Evolutionary conservation across 2,329 filamentous ascomycete species (phyloP).

Genomic region (Huntiella abstrusa): DNA sequence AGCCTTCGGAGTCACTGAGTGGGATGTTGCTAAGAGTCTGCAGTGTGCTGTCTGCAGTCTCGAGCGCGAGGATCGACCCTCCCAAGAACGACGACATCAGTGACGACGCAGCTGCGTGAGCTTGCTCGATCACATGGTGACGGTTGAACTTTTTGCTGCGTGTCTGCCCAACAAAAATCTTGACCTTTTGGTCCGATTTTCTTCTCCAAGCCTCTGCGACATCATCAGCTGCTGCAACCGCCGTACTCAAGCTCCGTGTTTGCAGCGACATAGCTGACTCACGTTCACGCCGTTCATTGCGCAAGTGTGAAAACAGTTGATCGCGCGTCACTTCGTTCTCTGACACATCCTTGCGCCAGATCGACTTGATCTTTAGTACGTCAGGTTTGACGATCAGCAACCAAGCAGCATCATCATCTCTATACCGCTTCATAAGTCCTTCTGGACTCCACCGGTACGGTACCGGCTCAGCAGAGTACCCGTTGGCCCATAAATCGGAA

Average conservation of each 20-base stretch:
- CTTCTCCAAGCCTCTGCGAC: constrained; percentile 13
- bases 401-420: constrained; percentile 66
- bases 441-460: constrained; percentile 61
- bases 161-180: constrained; percentile 66
- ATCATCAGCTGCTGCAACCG: background rate
- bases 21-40: constrained; percentile 55
- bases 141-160: constrained; percentile 85
- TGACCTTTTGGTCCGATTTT: constrained; percentile 48
- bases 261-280: constrained; percentile 40
- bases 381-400: constrained; percentile 73
- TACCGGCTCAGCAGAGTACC: constrained; percentile 76
- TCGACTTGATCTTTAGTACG: constrained; percentile 61
- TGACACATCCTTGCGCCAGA: constrained; percentile 52
- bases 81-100: constrained; percentile 53
- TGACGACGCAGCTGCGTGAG: constrained; percentile 37
- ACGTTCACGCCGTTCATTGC: constrained; percentile 62
- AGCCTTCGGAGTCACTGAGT: constrained; percentile 64
- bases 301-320: constrained; percentile 60
- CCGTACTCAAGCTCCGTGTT: constrained; percentile 15
- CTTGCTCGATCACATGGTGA: constrained; percentile 67
- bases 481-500: constrained; percentile 60
- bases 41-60: constrained; percentile 69
- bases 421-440: constrained; percentile 57
- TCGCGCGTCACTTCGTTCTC: constrained; percentile 47
- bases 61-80: constrained; percentile 70